These are phyloP conservation scores for Boletellus emodensis DNA, from an alignment of 768 basidiomycete species.

Conservation along the genomic window DNA sequence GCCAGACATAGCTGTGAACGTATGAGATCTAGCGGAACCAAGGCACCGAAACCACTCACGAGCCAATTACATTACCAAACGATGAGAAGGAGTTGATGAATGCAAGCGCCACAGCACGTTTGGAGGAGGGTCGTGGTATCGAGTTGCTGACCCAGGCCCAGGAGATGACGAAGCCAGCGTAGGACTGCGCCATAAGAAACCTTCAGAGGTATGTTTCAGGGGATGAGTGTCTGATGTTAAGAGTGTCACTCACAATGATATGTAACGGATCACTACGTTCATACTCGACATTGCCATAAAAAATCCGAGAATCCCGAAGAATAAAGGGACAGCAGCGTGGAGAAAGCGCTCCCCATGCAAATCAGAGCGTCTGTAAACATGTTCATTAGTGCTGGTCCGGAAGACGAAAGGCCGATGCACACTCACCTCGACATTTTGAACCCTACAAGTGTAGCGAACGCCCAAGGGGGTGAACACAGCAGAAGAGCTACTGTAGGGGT, in stretches of 20 bases:
- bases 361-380: conserved; percentile 60
- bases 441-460: conserved; percentile 54
- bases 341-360: conserved; percentile 62
- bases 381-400: neutral
- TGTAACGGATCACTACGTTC: conserved; percentile 58
- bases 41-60: conserved; percentile 43
- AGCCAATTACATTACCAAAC: conserved; percentile 80
- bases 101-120: conserved; percentile 84
- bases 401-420: neutral
- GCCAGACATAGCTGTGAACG: conserved; percentile 58
- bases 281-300: conserved; percentile 60
- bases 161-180: conserved; percentile 68
- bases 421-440: conserved; percentile 49
- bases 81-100: conserved; percentile 79
- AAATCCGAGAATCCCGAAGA: conserved; percentile 65
- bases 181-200: conserved; percentile 74
- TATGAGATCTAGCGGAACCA: conserved; percentile 4
- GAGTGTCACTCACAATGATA: conserved; percentile 48
- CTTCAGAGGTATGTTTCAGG: conserved; percentile 32
- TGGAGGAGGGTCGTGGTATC: conserved; percentile 78
- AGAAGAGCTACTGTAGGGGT: conserved; percentile 60
- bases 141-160: conserved; percentile 50
- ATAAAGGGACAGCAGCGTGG: conserved; percentile 54
- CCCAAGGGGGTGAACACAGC: conserved; percentile 70
- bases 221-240: neutral